Conservation (phyloP, 768 basidiomycete species). For the Podaxis sp. region DNA sequence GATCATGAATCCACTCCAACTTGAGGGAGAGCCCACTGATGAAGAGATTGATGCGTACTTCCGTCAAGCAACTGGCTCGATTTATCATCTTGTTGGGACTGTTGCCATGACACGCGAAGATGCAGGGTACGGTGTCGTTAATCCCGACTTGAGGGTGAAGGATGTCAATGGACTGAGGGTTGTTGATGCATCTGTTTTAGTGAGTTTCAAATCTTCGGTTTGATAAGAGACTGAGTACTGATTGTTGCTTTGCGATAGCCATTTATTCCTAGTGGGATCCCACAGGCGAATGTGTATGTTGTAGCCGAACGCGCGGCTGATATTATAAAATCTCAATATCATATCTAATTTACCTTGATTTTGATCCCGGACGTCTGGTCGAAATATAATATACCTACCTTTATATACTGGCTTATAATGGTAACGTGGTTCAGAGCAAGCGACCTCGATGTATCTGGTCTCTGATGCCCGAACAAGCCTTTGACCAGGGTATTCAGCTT, state of each 20-base stretch:
- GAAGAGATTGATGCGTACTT: constrained; percentile 29
- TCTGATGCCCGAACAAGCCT: no score
- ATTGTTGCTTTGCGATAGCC: constrained; percentile 8
- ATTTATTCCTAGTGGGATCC: constrained; percentile 19
- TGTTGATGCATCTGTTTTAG: constrained; percentile 35
- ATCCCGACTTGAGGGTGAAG: constrained; percentile 31
- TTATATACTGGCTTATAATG: no score
- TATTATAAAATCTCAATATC: constrained; percentile 17
- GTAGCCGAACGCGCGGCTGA: constrained; percentile 20
- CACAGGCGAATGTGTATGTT: constrained; percentile 19
- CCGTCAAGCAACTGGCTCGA: constrained; percentile 18
- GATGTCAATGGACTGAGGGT: constrained; percentile 32
- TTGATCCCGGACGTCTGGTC: no score
- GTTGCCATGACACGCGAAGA: constrained; percentile 29
- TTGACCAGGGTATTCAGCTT: no score
- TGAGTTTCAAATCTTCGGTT: neutral
- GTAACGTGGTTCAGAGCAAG: no score
- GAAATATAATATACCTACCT: no score
- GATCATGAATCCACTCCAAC: constrained; percentile 19
- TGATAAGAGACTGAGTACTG: neutral
- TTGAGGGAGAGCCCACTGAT: constrained; percentile 23
- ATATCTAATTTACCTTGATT: neutral
- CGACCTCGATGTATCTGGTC: no score
- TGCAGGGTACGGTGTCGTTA: constrained; percentile 20
- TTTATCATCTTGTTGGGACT: constrained; percentile 30